A percentile compares a stretch with the other conserved stretches of the same genome.
Evolutionary conservation across 2,329 filamentous ascomycete species (phyloP).

Genomic region (Microdochium trichocladiopsis): DNA sequence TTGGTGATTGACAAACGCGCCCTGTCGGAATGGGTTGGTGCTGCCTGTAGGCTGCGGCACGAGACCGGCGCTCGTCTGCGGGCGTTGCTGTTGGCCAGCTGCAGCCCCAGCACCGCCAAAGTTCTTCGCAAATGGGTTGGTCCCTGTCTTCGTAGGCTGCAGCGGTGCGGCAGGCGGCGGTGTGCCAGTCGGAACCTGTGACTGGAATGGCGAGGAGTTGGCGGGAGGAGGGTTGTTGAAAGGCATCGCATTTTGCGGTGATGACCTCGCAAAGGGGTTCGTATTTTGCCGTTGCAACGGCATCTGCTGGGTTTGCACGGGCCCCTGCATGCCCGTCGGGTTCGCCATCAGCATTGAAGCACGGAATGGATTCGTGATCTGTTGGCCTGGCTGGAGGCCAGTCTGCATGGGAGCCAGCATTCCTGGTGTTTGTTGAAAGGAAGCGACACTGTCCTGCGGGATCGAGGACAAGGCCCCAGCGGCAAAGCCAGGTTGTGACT

Average conservation of each 20-base stretch:
- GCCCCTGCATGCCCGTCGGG: conserved; percentile 41
- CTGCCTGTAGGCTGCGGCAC: conserved; percentile 75
- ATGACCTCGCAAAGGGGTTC: conserved; percentile 77
- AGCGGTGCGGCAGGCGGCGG: conserved; percentile 32
- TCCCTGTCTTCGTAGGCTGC: conserved; percentile 45
- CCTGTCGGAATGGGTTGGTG: conserved; percentile 93
- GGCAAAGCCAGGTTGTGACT: conserved; percentile 43
- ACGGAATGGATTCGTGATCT: conserved; percentile 86
- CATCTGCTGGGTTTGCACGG: conserved; percentile 22
- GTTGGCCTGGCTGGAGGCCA: conserved; percentile 40
- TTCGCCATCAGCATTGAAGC: conserved; percentile 72
- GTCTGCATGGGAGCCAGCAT: conserved; percentile 32
- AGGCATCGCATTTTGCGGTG: conserved; percentile 31
- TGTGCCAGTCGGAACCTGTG: conserved; percentile 21
- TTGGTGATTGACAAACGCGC: conserved; percentile 79
- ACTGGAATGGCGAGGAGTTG: conserved; percentile 34
- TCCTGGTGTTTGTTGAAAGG: conserved; percentile 32
- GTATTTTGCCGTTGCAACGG: conserved; percentile 58
- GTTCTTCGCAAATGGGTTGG: conserved; percentile 52
- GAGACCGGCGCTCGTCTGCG: conserved; percentile 41
- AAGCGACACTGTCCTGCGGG: conserved; percentile 47
- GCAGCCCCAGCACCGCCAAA: conserved; percentile 17
- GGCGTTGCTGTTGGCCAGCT: conserved; percentile 29
- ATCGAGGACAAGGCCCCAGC: conserved; percentile 72
- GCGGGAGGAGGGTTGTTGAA: conserved; percentile 22